phyloP scores from a whole-genome alignment of 2,329 filamentous ascomycete genomes.

The Anthostomella pinea region DNA sequence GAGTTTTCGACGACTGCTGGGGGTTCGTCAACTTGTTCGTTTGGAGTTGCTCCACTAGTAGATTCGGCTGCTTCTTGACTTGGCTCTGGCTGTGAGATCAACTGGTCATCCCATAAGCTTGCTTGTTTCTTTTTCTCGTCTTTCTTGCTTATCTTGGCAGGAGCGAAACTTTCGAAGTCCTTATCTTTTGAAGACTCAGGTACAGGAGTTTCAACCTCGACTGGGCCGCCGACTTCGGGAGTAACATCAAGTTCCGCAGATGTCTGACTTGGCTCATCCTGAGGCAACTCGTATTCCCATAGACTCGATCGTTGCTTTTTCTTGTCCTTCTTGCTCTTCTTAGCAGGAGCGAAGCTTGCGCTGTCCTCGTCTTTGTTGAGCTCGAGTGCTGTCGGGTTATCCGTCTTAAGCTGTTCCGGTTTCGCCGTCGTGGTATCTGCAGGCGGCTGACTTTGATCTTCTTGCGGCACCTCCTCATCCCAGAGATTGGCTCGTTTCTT shows the following conservation, averaged over 20 bases:
- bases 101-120: constrained; percentile 8
- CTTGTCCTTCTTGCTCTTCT: constrained; percentile 35
- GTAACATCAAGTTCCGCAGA: constrained; percentile 3
- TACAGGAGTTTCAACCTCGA: constrained; percentile 1
- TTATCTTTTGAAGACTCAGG: constrained; percentile 6
- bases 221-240: constrained; percentile 2
- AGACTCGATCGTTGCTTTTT: constrained; percentile 25
- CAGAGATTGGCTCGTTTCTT: constrained; percentile 19
- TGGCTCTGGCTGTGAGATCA: not conserved
- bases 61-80: not conserved
- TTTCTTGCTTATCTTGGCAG: constrained; percentile 24
- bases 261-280: constrained; percentile 6
- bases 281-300: constrained; percentile 9
- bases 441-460: constrained; percentile 5
- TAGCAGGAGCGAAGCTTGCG: constrained; percentile 15
- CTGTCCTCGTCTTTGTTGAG: constrained; percentile 17
- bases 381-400: constrained; percentile 8
- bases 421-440: constrained; percentile 9
- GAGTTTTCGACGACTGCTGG: not conserved
- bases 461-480: constrained; percentile 8
- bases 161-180: constrained; percentile 8
- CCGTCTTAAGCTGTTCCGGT: constrained; percentile 7
- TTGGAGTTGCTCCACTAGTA: not conserved
- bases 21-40: not conserved
- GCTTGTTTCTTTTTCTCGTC: constrained; percentile 30